Evolutionary conservation across 768 basidiomycete species (phyloP), one percentile per base, ranked within the genome.

Genomic region (Tylopilus subfusipes): DNA sequence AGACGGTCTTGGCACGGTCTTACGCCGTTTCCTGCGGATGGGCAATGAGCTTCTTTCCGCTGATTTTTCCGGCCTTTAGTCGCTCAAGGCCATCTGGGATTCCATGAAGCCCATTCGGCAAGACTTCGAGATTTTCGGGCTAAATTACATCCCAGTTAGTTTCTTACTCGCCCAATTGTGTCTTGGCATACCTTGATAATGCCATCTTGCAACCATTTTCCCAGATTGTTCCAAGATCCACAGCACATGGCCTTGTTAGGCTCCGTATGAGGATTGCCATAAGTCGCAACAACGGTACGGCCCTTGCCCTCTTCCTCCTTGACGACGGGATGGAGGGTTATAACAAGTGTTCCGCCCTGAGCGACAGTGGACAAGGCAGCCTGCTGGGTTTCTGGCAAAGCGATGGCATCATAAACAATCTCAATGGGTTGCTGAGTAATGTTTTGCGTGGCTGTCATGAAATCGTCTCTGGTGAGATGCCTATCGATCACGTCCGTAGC

Each of bases 11-110:
- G 29, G 22, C 19, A 36, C 6, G 12, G 6, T 22, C 56, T 56
- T 48, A 69, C 48, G 39, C 55, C 8, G 72, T 73, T 36, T 78
- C 74, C 53, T 72, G 72, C 18, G 77, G 78, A 50, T 65, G 72
- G 1, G 55, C 74, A 10, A 81, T 69, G 19, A 81, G 59, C 60
- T 81, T 81, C 16, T 55, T 62, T 5, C 73, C 78, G n/a, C 76
- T 78, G 29, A 79, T 68, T 50, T 74, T 52, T 10, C 73, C 68
- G 3, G 56, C 55, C 61, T 63, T 65, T 60, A 80, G 40, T 55
- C 63, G 63, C 42, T 73, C 65, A 27, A 81, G 58, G 2, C 74
- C 78, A 11, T 49, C 67, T 0, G 53, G 38, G 10, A 80, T 68
- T 10, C 72, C 78, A 9, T 60, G 52, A 2, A 81, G 65, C 2